Conservation (phyloP, 805 yeast genomes). For the Maudiozyma saulgeensis region DNA sequence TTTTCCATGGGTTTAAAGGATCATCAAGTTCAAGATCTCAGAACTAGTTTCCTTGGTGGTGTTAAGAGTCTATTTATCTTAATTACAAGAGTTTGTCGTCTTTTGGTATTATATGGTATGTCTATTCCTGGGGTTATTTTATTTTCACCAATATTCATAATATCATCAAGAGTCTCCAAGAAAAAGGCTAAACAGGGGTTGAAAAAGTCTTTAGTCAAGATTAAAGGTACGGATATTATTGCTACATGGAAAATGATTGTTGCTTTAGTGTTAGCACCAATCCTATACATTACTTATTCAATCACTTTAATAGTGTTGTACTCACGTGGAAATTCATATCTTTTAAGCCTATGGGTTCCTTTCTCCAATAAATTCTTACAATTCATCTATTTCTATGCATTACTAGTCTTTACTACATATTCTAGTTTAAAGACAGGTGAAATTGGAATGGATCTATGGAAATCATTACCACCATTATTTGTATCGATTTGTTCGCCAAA, state of each 20-base stretch:
- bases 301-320: slow-evolving; percentile 29
- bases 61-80: slow-evolving; percentile 41
- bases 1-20: slow-evolving; percentile 56
- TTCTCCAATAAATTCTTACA: slow-evolving; percentile 15
- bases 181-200: slow-evolving; percentile 69
- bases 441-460: slow-evolving; percentile 76
- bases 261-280: slow-evolving; percentile 75
- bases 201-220: slow-evolving; percentile 84
- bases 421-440: slow-evolving; percentile 86
- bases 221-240: slow-evolving; percentile 80
- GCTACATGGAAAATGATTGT: slow-evolving; percentile 94
- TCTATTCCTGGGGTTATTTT: slow-evolving; percentile 80
- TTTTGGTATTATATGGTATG: slow-evolving; percentile 44
- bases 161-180: slow-evolving; percentile 59
- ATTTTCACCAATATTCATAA: slow-evolving; percentile 77
- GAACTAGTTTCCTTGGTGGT: slow-evolving; percentile 35
- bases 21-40: slow-evolving; percentile 52
- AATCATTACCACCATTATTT: slow-evolving; percentile 67
- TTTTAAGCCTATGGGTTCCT: slow-evolving; percentile 29
- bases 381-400: slow-evolving; percentile 41
- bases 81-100: slow-evolving; percentile 41
- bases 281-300: slow-evolving; percentile 72
- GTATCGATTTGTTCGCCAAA: slow-evolving; percentile 33
- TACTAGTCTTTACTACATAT: slow-evolving; percentile 67
- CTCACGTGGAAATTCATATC: slow-evolving; percentile 19